These are phyloP conservation scores for Sugiyamaella paludigena DNA, from an alignment of 1,139 yeast genomes.

Conservation along the genomic window DNA sequence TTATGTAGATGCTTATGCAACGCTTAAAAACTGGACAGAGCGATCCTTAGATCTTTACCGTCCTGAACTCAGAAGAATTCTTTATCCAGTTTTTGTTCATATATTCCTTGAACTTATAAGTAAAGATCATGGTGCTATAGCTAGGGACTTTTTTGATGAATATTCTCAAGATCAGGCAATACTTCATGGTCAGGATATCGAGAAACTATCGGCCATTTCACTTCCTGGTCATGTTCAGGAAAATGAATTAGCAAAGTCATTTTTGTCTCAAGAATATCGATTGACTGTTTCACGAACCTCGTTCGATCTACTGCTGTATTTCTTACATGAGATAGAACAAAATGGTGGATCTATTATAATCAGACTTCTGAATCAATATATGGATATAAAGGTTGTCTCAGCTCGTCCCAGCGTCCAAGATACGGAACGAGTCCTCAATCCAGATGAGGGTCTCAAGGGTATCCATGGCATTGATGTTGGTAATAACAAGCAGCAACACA, in stretches of 20 bases:
- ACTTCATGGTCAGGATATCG: slow-evolving; percentile 75
- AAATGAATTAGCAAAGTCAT: slow-evolving; percentile 76
- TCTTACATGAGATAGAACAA: slow-evolving; percentile 87
- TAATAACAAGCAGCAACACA: slow-evolving; percentile 11
- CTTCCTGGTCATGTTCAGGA: slow-evolving; percentile 79
- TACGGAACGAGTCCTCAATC: slow-evolving; percentile 43
- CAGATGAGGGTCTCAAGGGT: slow-evolving; percentile 65
- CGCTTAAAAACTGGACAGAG: slow-evolving; percentile 86
- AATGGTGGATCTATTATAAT: slow-evolving; percentile 89
- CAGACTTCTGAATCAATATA: slow-evolving; percentile 79
- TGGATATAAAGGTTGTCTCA: slow-evolving; percentile 59
- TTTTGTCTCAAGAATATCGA: slow-evolving; percentile 68
- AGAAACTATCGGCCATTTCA: slow-evolving; percentile 67
- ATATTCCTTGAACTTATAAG: slow-evolving; percentile 75
- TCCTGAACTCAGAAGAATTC: slow-evolving; percentile 77
- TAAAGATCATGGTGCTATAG: slow-evolving; percentile 57
- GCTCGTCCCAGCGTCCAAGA: slow-evolving; percentile 37
- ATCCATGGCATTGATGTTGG: slow-evolving; percentile 47
- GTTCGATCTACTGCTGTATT: slow-evolving; percentile 76
- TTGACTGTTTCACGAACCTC: slow-evolving; percentile 81
- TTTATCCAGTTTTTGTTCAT: slow-evolving; percentile 90
- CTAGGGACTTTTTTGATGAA: slow-evolving; percentile 72
- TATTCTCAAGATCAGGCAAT: slow-evolving; percentile 72
- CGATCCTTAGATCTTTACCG: slow-evolving; percentile 87
- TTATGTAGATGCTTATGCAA: slow-evolving; percentile 72